Evolutionary conservation across 306 rosid genomes (phyloP).

Genomic region (Alnus glutinosa): DNA sequence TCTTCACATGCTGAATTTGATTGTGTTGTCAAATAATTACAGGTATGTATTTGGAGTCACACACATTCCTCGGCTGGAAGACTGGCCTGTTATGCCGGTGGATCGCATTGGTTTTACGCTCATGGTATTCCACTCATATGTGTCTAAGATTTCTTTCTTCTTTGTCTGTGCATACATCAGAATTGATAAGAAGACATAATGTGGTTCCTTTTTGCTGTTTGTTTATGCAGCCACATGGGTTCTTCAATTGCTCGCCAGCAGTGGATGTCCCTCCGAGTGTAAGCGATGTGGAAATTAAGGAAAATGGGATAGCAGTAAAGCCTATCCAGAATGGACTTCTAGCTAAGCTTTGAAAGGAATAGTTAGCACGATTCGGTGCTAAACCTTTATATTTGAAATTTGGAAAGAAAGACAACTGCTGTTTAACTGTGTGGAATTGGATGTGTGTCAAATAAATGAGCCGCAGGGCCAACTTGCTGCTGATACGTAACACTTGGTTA

Average conservation of each 20-base stretch:
- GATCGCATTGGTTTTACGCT: slow-evolving; percentile 74
- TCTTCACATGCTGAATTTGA: slow-evolving; percentile 13
- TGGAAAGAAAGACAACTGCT: too few relatives aligned
- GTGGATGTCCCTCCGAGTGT: slow-evolving; percentile 69
- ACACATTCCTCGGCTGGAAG: slow-evolving; percentile 76
- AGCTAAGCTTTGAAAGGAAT: slow-evolving; percentile 54
- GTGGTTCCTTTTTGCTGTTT: background rate
- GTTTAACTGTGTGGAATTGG: background rate
- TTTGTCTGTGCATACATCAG: background rate
- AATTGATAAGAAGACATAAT: slow-evolving; percentile 7
- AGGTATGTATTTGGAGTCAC: slow-evolving; percentile 85
- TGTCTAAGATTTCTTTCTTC: background rate
- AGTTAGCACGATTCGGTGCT: background rate
- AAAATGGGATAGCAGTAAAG: slow-evolving; percentile 55
- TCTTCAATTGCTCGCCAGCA: slow-evolving; percentile 75
- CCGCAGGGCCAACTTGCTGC: background rate
- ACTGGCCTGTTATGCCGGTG: slow-evolving; percentile 89
- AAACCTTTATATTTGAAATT: too few relatives aligned
- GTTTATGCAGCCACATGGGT: slow-evolving; percentile 74
- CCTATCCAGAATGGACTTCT: slow-evolving; percentile 57
- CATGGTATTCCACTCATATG: slow-evolving; percentile 45
- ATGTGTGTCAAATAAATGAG: background rate
- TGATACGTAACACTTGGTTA: too few relatives aligned
- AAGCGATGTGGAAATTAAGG: slow-evolving; percentile 64
- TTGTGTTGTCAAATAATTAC: slow-evolving; percentile 23